Base-by-base conservation (phyloP, 2,329 filamentous ascomycete species). In the Metarhizium rileyi region DNA sequence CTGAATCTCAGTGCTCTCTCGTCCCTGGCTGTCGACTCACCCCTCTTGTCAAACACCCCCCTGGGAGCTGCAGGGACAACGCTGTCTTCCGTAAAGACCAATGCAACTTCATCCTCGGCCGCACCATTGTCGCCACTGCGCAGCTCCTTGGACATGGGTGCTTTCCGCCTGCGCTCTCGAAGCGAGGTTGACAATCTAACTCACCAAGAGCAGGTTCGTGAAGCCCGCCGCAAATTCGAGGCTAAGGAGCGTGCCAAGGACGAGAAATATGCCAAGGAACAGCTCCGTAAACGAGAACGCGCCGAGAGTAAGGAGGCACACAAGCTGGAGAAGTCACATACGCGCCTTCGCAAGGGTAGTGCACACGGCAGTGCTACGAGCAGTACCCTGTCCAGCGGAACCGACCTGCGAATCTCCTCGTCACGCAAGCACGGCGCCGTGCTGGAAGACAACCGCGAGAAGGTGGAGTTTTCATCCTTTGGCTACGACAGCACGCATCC, bases 211-310 rank as follows among this genome's bases (percentile, higher is more conserved):
- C 76, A 79, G 40, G 76, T 84, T 30, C 74, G 77, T 42, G 75
- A 77, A 57, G 80, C 79, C 4, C 78, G 81, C 48, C 77, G 77
- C 57, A 80, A 78, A 58, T 84, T 83, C 53, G 74, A 81, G 59
- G 76, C 80, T 59, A 79, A 77, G 60, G 79, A 84, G 62, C 71
- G 71, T 16, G 68, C 68, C 48, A 83, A 84, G 64, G 75, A 82
- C 33, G 80, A 82, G 59, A 83, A 81, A 59, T 78, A 78, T 45
- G 78, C 76, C 16, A 74, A 75, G 12, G 77, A 81, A 56, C 73
- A 81, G 66, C 71, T 76, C 50, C 72, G 71, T 54, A 79, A 76
- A 52, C 72, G 75, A 33, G 79, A 83, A 60, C 78, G 78, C 44
- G 72, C 72, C n/a, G 75, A 78, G 50, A 72, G 69, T 57, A 80